Evolutionary conservation across 2,329 filamentous ascomycete species (phyloP), one percentile per base, ranked within the genome.

Genomic region (Bretziella fagacearum): DNA sequence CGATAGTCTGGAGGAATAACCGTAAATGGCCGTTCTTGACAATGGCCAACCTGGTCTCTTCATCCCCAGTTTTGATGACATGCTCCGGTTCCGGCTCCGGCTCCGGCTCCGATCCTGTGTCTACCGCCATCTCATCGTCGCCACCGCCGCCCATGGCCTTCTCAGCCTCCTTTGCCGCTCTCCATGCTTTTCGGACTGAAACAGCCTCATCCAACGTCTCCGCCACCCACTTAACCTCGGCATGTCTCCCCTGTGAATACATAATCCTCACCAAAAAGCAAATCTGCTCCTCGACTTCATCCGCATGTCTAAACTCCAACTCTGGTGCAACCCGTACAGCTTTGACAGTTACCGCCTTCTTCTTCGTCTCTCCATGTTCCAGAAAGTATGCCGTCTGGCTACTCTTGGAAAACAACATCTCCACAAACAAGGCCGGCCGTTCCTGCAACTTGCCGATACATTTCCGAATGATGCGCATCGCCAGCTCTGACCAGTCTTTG

Each of bases 321-420:
- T 93, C 84, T 8, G 83, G 82, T 0, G 79, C 85, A 3, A 84
- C 74, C 53, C 74, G 75, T 7, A 78, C 73, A 36, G 76, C 71
- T n/a, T 62, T 57, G 15, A 70, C 67, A 17, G 72, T 71, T 20
- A 79, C 59, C 0, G 79, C 74, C 53, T 89, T 85, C 58, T 82
- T 84, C 55, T 85, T 81, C 57, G 79, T 84, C 56, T 95, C 86
- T 0, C 91, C 91, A 56, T 87, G 86, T 58, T 96, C 87, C 4
- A 98, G 71, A 58, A 85, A 96, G 62, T 83, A 84, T 1, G 85
- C 73, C 0, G 84, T 94, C 39, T 74, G 73, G 44, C 78, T 79
- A 49, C 86, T 81, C 62, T 98, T 98, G 60, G 84, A 93, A 62
- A 98, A 98, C 11, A 98, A 69, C 70, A 98, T 76, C 62, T 98